Evolutionary conservation across 192 early-diverging fungal species (phyloP).

Genomic region (Coemansia sp.): DNA sequence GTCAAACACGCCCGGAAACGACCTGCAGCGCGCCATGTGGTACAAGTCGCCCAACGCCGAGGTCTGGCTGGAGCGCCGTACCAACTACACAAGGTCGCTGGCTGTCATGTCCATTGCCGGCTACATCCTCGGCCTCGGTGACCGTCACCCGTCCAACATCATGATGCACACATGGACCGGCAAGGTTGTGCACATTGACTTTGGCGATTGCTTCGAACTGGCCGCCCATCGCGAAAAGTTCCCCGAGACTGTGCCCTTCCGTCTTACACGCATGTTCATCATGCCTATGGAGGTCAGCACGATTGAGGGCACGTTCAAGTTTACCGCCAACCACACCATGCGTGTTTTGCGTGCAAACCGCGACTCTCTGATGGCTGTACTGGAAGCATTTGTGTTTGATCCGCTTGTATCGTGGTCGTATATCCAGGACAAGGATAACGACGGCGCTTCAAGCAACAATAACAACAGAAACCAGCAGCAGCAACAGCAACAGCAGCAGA

Average conservation of each 20-base stretch:
- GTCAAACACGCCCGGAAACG: conserved; percentile 93
- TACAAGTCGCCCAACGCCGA: conserved; percentile 95
- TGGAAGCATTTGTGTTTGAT: conserved; percentile 98
- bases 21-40: conserved; percentile 94
- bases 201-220: conserved; percentile 98
- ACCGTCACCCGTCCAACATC: conserved; percentile 96
- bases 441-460: no score
- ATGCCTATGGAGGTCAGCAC: conserved; percentile 98
- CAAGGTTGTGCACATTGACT: conserved; percentile 97
- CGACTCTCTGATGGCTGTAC: conserved; percentile 97
- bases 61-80: conserved; percentile 95
- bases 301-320: conserved; percentile 94
- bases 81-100: conserved; percentile 92
- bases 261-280: conserved; percentile 94
- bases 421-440: conserved; percentile 4
- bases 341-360: conserved; percentile 92
- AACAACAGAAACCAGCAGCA: background rate
- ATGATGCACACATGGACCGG: conserved; percentile 93
- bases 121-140: conserved; percentile 95
- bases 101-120: conserved; percentile 99
- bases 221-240: conserved; percentile 95
- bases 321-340: conserved; percentile 96
- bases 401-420: conserved; percentile 54
- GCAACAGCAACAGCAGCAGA: background rate
- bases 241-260: conserved; percentile 98